Evolutionary conservation across 1,284 basidiomycete genomes (phyloP), one percentile per base, ranked within the genome.

Genomic region (Cutaneotrichosporon daszewskae): DNA sequence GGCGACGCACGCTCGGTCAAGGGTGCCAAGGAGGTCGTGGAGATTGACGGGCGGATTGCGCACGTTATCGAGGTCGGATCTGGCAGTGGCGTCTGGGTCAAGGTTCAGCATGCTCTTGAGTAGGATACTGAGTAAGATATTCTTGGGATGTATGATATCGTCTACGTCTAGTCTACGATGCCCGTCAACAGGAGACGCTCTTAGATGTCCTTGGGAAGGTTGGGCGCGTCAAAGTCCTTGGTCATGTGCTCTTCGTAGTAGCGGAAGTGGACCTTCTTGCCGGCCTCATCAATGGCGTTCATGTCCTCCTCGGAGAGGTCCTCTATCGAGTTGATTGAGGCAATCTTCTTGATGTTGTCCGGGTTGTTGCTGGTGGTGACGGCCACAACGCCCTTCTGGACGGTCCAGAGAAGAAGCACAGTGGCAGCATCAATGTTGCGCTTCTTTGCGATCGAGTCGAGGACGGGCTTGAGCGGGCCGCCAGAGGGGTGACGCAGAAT

Each of bases 351-450:
- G 50, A 88, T 75, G 33, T 81, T 77, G 34, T 74, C 75, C 18
- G 69, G 73, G 62, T 85, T 86, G 12, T 76, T 75, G 12, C 79
- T 78, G 5, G 84, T 83, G 76, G 84, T 85, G 52, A 88, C 77
- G 25, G 79, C 75, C 14, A 68, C 56, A n/a, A 77, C 71, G 25
- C 73, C 76, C 58, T 78, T 79, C 40, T 78, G 76, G 32, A 77
- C 55, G 13, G 79, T 58, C 81, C 82, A 85, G 54, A 82, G 79
- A 19, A 75, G 65, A 33, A 85, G 68, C 9, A 82, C 77, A 46
- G 81, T 77, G 2, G 76, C 72, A 10, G 70, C 58, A 20, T 79
- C 77, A 22, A 83, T 77, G 31, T 25, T 55, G 41, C 45, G 49
- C 17, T 40, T 42, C 33, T 29, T 49, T 33, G 44, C 76, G 49